These are phyloP conservation scores for Elaeagnus macrophylla DNA, from an alignment of 306 rosid species.

Conservation along the genomic window DNA sequence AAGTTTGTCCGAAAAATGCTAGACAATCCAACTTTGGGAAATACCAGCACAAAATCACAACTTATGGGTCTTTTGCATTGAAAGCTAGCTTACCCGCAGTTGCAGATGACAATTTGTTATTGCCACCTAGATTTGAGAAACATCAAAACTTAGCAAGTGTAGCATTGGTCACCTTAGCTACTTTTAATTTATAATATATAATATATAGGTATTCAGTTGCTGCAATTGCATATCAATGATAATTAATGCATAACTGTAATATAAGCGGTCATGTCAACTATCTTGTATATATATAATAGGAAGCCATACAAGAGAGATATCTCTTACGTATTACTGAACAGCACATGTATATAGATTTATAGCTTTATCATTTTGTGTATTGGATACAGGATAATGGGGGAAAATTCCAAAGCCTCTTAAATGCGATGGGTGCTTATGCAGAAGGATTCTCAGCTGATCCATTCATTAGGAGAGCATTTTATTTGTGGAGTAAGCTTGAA, in stretches of 20 bases:
- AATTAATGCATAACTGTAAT: too few relatives aligned
- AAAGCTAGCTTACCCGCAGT: too few relatives aligned
- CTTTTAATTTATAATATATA: too few relatives aligned
- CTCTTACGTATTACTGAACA: neutral
- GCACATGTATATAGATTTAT: neutral
- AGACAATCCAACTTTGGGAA: neutral
- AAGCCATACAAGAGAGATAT: neutral
- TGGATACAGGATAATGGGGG: conserved; percentile 64
- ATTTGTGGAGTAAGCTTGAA: conserved; percentile 40
- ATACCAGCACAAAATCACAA: neutral
- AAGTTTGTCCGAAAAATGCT: neutral
- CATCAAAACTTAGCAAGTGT: too few relatives aligned
- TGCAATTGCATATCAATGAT: too few relatives aligned
- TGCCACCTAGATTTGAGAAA: too few relatives aligned
- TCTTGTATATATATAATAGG: too few relatives aligned
- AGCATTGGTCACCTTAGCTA: too few relatives aligned
- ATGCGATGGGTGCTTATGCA: conserved; percentile 81
- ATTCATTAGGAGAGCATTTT: conserved; percentile 49
- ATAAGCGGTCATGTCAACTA: too few relatives aligned
- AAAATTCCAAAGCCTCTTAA: conserved; percentile 28
- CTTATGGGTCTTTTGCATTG: too few relatives aligned
- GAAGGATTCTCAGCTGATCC: conserved; percentile 89
- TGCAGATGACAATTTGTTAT: too few relatives aligned
- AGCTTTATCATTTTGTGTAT: neutral
- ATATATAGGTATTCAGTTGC: too few relatives aligned